Base-by-base conservation (phyloP, 73 alveolate genomes). In the Paramecium sexaurelia region DNA sequence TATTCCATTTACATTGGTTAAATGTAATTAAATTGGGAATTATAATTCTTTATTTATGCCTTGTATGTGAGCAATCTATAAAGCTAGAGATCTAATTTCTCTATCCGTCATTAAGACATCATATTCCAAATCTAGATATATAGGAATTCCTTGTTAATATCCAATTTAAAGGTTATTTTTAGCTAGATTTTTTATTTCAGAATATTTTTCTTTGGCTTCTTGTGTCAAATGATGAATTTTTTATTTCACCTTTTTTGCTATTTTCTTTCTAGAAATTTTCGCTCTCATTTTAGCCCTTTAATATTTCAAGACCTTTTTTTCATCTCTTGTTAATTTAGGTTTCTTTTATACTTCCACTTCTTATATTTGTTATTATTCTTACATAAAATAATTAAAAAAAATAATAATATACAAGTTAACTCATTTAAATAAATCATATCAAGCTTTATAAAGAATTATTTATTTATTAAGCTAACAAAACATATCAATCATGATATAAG, bases 51-150 rank as follows among this genome's bases (percentile, higher is more conserved):
- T 78, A 78, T 78, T 78, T 2, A 78, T 78, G 11, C 90, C 90
- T 61, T 29, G 10, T 0, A 78, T 9, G 9, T 78, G 90, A 40
- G 90, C 43, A 43, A 78, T 43, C 29, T 78, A 27, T 45, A 78
- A 43, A 8, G 90, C 68, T 33, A 78, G 41, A 8, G 90, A 78
- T 40, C 90, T n/a, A 22, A 78, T 78, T 45, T 78, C 90, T 32
- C 90, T 37, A 32, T 78, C 90, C 4, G 45, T 78, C 90, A 78
- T 78, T 40, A 78, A 39, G 2, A 78, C 10, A 78, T 78, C 90
- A 43, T 78, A 78, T 45, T 78, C 90, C 90, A 78, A 78, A 8
- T 78, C 90, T 40, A 78, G 6, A 24, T 29, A 41, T 11, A 78
- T 40, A 41, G 90, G 55, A 26, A 78, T 78, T 0, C 90, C 90